These are phyloP conservation scores for Conidiobolus incongruus DNA, from an alignment of 371 early-diverging fungal species.

Conservation along the genomic window DNA sequence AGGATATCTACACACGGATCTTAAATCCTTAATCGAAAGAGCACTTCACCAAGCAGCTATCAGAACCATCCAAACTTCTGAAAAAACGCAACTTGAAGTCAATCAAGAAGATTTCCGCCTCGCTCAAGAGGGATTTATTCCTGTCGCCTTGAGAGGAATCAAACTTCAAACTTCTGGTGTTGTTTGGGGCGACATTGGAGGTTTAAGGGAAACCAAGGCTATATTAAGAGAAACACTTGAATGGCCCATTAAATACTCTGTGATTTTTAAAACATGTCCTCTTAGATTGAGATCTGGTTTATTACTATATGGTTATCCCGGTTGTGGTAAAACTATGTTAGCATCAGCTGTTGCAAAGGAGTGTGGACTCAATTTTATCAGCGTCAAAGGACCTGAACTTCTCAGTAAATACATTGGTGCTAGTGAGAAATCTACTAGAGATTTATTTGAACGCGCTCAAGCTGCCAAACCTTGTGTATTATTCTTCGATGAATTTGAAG, in stretches of 20 bases:
- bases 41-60: conserved; percentile 64
- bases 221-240: conserved; percentile 76
- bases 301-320: conserved; percentile 85
- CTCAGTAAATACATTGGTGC: conserved; percentile 95
- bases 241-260: conserved; percentile 84
- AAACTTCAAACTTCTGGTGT: conserved; percentile 53
- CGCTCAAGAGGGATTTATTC: conserved; percentile 59
- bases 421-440: conserved; percentile 68
- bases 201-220: conserved; percentile 53
- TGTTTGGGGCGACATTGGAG: conserved; percentile 78
- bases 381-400: conserved; percentile 90
- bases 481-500: conserved; percentile 97
- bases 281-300: conserved; percentile 77
- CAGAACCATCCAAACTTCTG: conserved; percentile 12
- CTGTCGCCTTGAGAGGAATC: conserved; percentile 57
- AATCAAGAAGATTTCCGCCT: conserved; percentile 37
- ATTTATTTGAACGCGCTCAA: conserved; percentile 83
- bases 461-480: conserved; percentile 73
- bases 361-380: conserved; percentile 83
- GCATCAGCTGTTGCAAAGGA: conserved; percentile 85
- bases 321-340: conserved; percentile 82
- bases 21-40: conserved; percentile 52
- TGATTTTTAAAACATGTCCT: conserved; percentile 68
- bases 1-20: conserved; percentile 69
- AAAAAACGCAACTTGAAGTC: conserved; percentile 7